Evolutionary conservation across 108 stramenopile genomes (phyloP), one percentile per base, ranked within the genome.

Genomic region (Cyclotella cryptica): DNA sequence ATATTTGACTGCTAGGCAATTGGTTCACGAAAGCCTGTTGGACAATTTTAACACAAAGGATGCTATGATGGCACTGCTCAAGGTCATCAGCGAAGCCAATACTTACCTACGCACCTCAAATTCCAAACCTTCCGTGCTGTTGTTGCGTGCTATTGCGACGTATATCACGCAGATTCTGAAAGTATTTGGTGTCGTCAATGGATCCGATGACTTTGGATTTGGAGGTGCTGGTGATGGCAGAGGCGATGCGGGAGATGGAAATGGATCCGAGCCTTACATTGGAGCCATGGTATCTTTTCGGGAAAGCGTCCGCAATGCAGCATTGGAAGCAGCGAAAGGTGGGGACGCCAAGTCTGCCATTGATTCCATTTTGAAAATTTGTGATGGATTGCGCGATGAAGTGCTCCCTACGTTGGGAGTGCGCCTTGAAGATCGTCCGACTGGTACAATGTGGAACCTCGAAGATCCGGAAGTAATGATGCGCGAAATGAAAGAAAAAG

Each of bases 21-120:
- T 84, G 54, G 92, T 98, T 0, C 86, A 92, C 74, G 88, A 77
- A 19, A 83, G 90, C 29, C 85, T 99, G 43, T 68, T 77, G 66
- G 98, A 99, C 78, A 93, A 99, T 84, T 98, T 99, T 69, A 93
- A 99, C 71, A 98, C 98, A 0, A 93, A 86, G 39, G 84, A 79
- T 8, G 97, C 89, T 46, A 89, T 99, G 71, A 47, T 57, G 35
- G 84, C 83, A n/a, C 71, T 98, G 63, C 83, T 87, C 47, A 90
- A 90, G 44, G 74, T 98, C 39, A 87, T 98, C 27, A 79, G 84
- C 54, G 92, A 85, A 53, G 80, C 86, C 42, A 98, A 98, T 83
- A 75, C 85, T 22, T 97, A 97, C 82, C 62, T 98, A 66, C 86
- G 89, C 51, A 77, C 76, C 8, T 85, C 85, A 24, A 84, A 89